A percentile compares a stretch with the other conserved stretches of the same genome.
These are phyloP conservation scores for Schizochytrium sp. DNA, from an alignment of 108 stramenopile genomes.

Conservation along the genomic window DNA sequence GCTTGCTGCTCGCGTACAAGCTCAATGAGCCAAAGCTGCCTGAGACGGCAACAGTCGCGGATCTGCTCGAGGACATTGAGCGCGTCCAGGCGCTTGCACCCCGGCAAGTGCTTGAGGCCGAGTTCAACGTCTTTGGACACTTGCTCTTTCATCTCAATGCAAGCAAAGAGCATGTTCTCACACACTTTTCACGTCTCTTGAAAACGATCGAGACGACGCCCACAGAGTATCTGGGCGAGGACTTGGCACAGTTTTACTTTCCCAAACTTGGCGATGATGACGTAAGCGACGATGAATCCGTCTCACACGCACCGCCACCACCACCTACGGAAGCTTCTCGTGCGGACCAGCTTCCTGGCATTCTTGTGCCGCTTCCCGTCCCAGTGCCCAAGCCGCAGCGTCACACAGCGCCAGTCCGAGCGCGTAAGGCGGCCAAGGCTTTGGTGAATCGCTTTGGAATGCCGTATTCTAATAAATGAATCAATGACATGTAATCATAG, in stretches of 20 bases:
- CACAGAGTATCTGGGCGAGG: constrained; percentile 1
- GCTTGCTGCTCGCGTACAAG: background rate
- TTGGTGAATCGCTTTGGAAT: background rate
- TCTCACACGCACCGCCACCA: background rate
- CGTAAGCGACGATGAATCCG: background rate
- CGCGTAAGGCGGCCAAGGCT: background rate
- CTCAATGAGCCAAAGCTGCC: background rate
- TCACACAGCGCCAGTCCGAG: background rate
- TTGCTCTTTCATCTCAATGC: constrained; percentile 11
- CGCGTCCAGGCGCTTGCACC: background rate
- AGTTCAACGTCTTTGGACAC: background rate
- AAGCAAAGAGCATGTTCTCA: background rate
- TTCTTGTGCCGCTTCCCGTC: background rate
- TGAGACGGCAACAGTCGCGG: background rate
- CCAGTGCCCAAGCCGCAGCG: background rate
- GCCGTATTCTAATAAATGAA: background rate
- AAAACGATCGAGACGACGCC: background rate
- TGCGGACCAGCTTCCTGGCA: background rate
- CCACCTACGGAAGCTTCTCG: background rate
- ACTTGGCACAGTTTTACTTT: constrained; percentile 2
- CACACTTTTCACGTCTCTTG: background rate
- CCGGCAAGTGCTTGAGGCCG: background rate
- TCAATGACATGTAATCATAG: too few relatives aligned
- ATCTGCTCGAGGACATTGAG: background rate
- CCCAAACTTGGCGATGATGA: background rate